Evolutionary conservation across 179 eudicot genomes (phyloP).

Genomic region (Spinacia oleracea): DNA sequence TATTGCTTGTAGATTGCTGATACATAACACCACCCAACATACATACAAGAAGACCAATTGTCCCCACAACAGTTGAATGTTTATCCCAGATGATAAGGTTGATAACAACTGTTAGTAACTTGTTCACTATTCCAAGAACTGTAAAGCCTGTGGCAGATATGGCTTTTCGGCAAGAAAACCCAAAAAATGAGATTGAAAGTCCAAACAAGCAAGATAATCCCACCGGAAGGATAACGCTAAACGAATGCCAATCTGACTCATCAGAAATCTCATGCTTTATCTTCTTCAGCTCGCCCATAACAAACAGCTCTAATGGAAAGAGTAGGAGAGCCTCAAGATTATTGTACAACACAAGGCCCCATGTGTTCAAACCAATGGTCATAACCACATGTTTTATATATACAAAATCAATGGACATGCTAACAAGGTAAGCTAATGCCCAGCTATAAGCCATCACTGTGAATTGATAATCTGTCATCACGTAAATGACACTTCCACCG

Average conservation of each 20-base stretch:
- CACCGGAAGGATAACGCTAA: constrained; percentile 80
- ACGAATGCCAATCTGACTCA: constrained; percentile 83
- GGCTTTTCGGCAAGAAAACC: constrained; percentile 89
- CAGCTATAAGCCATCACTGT: constrained; percentile 80
- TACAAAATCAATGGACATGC: constrained; percentile 96
- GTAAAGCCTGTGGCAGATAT: constrained; percentile 95
- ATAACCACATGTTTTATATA: constrained; percentile 97
- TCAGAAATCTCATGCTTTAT: constrained; percentile 77
- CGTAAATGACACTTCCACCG: constrained; percentile 86
- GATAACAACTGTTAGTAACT: constrained; percentile 83
- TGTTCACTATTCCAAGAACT: constrained; percentile 95
- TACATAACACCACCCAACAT: constrained; percentile 89
- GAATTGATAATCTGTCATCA: constrained; percentile 89
- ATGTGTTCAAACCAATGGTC: constrained; percentile 89
- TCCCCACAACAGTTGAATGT: constrained; percentile 82
- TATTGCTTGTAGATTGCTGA: constrained; percentile 72
- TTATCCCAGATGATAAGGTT: constrained; percentile 88
- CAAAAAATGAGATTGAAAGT: constrained; percentile 85
- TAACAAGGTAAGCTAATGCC: constrained; percentile 87
- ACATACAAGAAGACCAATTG: constrained; percentile 82
- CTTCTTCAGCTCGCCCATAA: constrained; percentile 96
- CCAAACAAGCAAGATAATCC: constrained; percentile 91
- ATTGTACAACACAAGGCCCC: constrained; percentile 95
- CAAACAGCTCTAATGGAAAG: constrained; percentile 78
- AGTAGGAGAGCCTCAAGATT: constrained; percentile 89